A percentile compares a stretch with the other conserved stretches of the same genome.
phyloP scores from a whole-genome alignment of 164 flowering plant genomes.

The Aristolochia fimbriata region DNA sequence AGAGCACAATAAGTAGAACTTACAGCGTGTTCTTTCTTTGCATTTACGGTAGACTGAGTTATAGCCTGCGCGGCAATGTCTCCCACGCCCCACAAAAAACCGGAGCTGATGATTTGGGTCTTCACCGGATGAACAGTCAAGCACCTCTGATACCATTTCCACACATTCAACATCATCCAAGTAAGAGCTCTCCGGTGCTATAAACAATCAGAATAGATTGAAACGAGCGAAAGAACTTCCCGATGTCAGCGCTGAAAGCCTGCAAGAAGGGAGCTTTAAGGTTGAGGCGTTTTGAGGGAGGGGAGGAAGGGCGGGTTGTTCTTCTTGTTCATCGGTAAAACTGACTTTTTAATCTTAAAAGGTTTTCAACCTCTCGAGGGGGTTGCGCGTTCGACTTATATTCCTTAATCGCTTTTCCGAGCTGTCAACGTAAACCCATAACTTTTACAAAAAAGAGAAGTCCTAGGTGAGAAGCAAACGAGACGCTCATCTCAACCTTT shows the following conservation, averaged over 20 bases:
- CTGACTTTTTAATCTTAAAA: no score
- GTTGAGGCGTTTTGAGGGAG: no score
- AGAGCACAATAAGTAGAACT: background rate
- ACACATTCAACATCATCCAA: slow-evolving; percentile 36
- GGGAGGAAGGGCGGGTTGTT: no score
- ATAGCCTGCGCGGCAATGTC: slow-evolving; percentile 64
- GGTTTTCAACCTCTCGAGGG: no score
- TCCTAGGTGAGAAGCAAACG: no score
- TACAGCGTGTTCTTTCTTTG: slow-evolving; percentile 22
- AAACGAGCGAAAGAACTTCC: background rate
- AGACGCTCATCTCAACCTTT: no score
- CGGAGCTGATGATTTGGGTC: slow-evolving; percentile 75
- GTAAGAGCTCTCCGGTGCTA: background rate
- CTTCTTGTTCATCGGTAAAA: no score
- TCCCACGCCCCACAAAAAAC: slow-evolving; percentile 67
- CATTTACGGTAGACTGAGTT: slow-evolving; percentile 33
- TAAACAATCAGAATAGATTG: background rate
- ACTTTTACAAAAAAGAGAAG: no score
- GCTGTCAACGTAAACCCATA: no score
- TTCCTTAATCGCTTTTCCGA: no score
- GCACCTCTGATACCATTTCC: slow-evolving; percentile 74
- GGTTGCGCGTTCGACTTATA: no score
- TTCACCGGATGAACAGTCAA: slow-evolving; percentile 54
- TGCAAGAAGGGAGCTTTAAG: no score
- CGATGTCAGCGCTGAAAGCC: background rate